phyloP scores from a whole-genome alignment of 345 rosid species.

The Eutrema japonicum region DNA sequence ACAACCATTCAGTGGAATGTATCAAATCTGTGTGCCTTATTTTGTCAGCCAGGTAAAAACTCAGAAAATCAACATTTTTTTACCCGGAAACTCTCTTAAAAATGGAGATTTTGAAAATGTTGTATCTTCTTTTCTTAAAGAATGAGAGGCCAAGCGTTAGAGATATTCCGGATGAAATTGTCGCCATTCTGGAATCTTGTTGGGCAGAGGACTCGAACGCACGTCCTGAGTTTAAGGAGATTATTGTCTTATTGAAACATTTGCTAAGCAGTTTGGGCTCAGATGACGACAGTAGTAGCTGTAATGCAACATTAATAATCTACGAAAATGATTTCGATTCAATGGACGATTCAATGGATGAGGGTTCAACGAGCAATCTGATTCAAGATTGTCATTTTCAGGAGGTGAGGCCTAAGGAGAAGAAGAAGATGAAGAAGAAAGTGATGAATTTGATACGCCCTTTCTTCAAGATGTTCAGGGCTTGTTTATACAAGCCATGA shows the following conservation, averaged over 20 bases:
- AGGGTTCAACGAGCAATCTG: background rate
- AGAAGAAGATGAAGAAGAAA: background rate
- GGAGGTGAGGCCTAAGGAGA: background rate
- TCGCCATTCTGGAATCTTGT: constrained; percentile 52
- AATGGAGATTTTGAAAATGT: background rate
- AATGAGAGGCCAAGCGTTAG: constrained; percentile 53
- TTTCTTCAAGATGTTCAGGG: constrained; percentile 15
- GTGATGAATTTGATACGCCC: background rate
- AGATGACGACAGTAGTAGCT: background rate
- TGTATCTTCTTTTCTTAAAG: constrained; percentile 19
- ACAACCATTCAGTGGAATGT: constrained; percentile 52
- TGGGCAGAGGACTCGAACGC: constrained; percentile 58
- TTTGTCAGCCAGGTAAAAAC: constrained; percentile 48
- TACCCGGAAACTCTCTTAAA: background rate
- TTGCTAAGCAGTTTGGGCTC: constrained; percentile 33
- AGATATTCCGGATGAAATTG: constrained; percentile 46
- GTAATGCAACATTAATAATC: background rate
- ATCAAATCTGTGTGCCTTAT: constrained; percentile 44
- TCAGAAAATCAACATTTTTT: background rate
- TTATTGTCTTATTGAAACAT: constrained; percentile 38
- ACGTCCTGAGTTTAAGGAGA: constrained; percentile 64
- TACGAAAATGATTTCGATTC: background rate
- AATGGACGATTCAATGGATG: background rate
- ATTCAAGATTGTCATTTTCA: background rate
- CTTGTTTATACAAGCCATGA: constrained; percentile 22